phyloP scores from a whole-genome alignment of 2,329 filamentous ascomycete species.

The Calonectria pauciramosa region DNA sequence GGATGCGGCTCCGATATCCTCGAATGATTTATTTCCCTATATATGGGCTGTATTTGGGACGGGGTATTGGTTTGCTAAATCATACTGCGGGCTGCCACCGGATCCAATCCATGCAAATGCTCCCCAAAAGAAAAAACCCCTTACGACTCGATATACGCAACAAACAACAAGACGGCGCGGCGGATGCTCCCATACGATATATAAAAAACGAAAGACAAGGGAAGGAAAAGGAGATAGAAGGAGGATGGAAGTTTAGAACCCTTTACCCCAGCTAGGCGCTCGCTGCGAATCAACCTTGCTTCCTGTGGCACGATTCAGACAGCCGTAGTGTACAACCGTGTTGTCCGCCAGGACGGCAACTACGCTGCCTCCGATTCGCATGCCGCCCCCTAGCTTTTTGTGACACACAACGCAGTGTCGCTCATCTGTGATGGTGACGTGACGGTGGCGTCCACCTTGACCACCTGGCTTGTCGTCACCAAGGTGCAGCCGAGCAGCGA shows the following conservation, averaged over 20 bases:
- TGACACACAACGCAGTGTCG: slow-evolving; percentile 92
- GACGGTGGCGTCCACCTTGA: slow-evolving; percentile 68
- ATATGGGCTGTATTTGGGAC: slow-evolving; percentile 29
- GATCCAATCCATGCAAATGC: slow-evolving; percentile 42
- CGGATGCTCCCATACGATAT: slow-evolving; percentile 24
- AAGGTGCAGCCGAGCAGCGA: slow-evolving; percentile 80
- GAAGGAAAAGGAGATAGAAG: slow-evolving; percentile 27
- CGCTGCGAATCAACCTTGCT: slow-evolving; percentile 50
- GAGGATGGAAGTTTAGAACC: slow-evolving; percentile 47
- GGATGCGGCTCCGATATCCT: not conserved
- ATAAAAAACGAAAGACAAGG: slow-evolving; percentile 13
- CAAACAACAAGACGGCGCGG: slow-evolving; percentile 21
- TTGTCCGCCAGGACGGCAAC: slow-evolving; percentile 91
- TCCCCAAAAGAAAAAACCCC: slow-evolving; percentile 24
- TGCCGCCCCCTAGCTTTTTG: slow-evolving; percentile 87
- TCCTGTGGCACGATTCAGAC: slow-evolving; percentile 68
- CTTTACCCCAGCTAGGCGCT: slow-evolving; percentile 54
- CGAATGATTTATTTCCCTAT: slow-evolving; percentile 16
- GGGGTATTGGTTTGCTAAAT: slow-evolving; percentile 46
- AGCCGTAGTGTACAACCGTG: slow-evolving; percentile 85
- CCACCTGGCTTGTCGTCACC: slow-evolving; percentile 73
- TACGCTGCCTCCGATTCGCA: slow-evolving; percentile 90
- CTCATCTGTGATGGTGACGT: slow-evolving; percentile 89
- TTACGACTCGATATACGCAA: slow-evolving; percentile 22
- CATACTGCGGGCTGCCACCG: slow-evolving; percentile 34